phyloP scores from a whole-genome alignment of 2,329 filamentous ascomycete species.

The Ascochyta pisi region DNA sequence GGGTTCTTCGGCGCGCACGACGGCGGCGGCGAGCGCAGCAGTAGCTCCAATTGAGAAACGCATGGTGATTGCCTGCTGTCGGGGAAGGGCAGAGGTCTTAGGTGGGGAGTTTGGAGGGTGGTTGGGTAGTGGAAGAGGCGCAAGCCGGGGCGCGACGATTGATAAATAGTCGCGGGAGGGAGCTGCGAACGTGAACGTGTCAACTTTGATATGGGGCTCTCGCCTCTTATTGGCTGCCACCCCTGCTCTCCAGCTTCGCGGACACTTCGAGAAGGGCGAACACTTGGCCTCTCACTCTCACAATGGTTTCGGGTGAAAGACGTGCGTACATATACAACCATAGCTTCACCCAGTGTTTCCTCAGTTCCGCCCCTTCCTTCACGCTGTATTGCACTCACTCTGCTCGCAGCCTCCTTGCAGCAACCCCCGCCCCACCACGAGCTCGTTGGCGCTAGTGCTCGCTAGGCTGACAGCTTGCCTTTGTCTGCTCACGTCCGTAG shows the following conservation, averaged over 20 bases:
- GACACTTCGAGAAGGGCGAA: conserved; percentile 16
- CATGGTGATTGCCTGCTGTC: conserved; percentile 47
- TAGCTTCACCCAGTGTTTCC: conserved; percentile 2
- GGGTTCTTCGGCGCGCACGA: conserved; percentile 70
- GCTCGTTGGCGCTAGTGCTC: conserved; percentile 15
- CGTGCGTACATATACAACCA: background rate
- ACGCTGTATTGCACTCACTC: background rate
- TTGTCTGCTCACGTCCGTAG: background rate
- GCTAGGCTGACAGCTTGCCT: conserved; percentile 8
- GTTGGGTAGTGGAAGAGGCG: conserved; percentile 28
- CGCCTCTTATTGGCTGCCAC: conserved; percentile 11
- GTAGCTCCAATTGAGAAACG: conserved; percentile 77
- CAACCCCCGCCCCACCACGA: background rate
- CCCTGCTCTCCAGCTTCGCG: conserved; percentile 12
- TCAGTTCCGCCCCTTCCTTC: background rate
- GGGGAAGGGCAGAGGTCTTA: conserved; percentile 40
- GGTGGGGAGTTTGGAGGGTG: conserved; percentile 10
- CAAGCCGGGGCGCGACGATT: conserved; percentile 30
- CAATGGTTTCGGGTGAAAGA: background rate
- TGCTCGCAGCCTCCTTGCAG: conserved; percentile 9
- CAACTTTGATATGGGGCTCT: conserved; percentile 14
- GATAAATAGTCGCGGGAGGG: conserved; percentile 35
- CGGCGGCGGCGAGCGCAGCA: conserved; percentile 72
- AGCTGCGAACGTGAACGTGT: conserved; percentile 32
- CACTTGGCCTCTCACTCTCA: conserved; percentile 12